Evolutionary conservation across 208 protist species (phyloP).

Genomic region (Acanthamoeba culbertsoni): DNA sequence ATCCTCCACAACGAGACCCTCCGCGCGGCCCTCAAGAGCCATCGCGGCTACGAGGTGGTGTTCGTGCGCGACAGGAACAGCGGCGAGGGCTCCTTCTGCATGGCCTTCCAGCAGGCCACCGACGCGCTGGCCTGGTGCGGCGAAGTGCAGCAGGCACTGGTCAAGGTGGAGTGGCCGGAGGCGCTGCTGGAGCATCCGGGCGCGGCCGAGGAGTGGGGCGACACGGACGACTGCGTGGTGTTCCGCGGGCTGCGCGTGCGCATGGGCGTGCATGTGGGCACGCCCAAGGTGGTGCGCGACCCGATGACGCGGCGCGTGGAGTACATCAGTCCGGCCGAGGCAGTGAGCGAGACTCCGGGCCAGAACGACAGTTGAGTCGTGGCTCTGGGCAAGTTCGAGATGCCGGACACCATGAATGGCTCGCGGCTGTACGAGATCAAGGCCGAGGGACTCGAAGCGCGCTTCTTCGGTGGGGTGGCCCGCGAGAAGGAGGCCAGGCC

Average conservation of each 20-base stretch:
- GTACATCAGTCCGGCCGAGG: slow-evolving; percentile 38
- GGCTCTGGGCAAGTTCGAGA: slow-evolving; percentile 45
- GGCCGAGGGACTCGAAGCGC: not conserved
- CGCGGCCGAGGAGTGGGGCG: slow-evolving; percentile 51
- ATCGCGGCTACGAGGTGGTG: slow-evolving; percentile 46
- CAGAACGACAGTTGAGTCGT: not conserved
- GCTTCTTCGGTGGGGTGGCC: not conserved
- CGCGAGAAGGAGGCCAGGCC: not conserved
- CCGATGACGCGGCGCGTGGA: slow-evolving; percentile 29
- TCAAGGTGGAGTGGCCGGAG: not conserved
- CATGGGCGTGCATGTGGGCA: slow-evolving; percentile 49
- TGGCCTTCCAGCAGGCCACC: slow-evolving; percentile 36
- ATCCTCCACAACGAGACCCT: slow-evolving; percentile 5
- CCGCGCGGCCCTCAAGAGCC: not conserved
- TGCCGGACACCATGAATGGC: not conserved
- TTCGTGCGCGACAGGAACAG: slow-evolving; percentile 11
- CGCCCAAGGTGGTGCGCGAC: not conserved
- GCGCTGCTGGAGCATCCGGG: slow-evolving; percentile 2
- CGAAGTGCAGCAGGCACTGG: slow-evolving; percentile 13
- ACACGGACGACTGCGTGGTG: slow-evolving; percentile 2
- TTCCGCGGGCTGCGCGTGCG: slow-evolving; percentile 20
- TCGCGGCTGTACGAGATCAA: not conserved
- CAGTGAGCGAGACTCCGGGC: not conserved
- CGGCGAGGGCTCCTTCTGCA: slow-evolving; percentile 52
- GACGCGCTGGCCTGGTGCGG: not conserved